Evolutionary conservation across 192 early-diverging fungal species (phyloP).

Genomic region (Coemansia furcata): DNA sequence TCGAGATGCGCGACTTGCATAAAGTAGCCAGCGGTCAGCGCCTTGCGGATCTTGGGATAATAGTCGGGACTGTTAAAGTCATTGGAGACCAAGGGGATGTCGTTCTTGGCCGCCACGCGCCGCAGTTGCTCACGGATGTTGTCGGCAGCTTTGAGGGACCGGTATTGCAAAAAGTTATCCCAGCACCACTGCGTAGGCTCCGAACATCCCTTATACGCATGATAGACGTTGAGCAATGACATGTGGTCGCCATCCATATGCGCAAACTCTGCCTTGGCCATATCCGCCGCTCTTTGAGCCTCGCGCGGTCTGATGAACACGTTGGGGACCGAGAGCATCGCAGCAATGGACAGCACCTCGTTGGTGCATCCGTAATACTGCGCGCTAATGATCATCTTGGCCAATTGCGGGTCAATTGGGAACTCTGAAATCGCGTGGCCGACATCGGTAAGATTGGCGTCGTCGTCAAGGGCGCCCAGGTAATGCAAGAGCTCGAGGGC

Average conservation of each 20-base stretch:
- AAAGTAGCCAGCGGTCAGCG: conserved; percentile 91
- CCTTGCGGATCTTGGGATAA: conserved; percentile 86
- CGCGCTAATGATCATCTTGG: conserved; percentile 88
- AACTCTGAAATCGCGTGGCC: conserved; percentile 93
- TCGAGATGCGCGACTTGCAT: conserved; percentile 98
- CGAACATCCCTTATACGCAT: conserved; percentile 69
- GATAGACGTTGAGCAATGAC: conserved; percentile 95
- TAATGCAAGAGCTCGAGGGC: conserved; percentile 96
- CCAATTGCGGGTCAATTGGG: conserved; percentile 94
- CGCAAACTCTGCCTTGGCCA: conserved; percentile 88
- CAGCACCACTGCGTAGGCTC: conserved; percentile 88
- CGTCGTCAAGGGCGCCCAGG: conserved; percentile 90
- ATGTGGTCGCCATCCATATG: conserved; percentile 96
- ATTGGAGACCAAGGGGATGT: conserved; percentile 68
- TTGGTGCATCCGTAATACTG: conserved; percentile 85
- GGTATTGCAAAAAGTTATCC: conserved; percentile 87
- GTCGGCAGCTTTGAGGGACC: conserved; percentile 88
- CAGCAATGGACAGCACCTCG: conserved; percentile 92
- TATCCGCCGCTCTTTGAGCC: conserved; percentile 81
- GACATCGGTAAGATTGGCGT: conserved; percentile 83
- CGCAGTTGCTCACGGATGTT: conserved; percentile 87
- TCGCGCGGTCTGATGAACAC: conserved; percentile 92
- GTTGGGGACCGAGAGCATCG: conserved; percentile 88
- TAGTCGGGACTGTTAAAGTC: conserved; percentile 70
- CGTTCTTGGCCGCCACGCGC: conserved; percentile 74